Percentiles rank a stretch among this genome's conserved stretches.
Evolutionary conservation across 768 basidiomycete genomes (phyloP).

Genomic region (Tulasnella sp.): DNA sequence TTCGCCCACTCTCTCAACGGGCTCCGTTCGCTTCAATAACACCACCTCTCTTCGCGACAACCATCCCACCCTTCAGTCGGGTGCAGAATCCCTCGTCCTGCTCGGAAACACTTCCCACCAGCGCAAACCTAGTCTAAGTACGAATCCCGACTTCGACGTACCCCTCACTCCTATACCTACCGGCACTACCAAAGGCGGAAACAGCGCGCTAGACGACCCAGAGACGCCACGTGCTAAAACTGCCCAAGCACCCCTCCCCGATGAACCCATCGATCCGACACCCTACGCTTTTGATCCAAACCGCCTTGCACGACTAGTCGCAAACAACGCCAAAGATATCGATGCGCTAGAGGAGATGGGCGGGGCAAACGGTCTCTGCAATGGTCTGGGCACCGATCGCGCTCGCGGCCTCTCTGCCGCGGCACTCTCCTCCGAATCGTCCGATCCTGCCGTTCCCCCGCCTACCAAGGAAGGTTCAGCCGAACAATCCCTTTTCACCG

Average conservation of each 20-base stretch:
- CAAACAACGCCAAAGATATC: conserved; percentile 65
- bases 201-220: background rate
- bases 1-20: conserved; percentile 60
- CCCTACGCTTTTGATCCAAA: conserved; percentile 67
- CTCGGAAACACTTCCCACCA: conserved; percentile 15
- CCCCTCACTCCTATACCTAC: conserved; percentile 19
- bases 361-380: conserved; percentile 52
- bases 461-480: conserved; percentile 19
- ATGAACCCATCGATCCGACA: conserved; percentile 34
- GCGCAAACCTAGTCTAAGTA: conserved; percentile 16
- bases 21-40: conserved; percentile 18
- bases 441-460: background rate
- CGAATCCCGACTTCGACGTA: conserved; percentile 37
- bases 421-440: conserved; percentile 9
- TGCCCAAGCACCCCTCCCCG: background rate
- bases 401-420: conserved; percentile 26
- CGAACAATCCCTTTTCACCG: too few species aligned
- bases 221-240: background rate
- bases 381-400: conserved; percentile 57
- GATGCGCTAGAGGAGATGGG: conserved; percentile 54
- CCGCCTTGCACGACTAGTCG: conserved; percentile 64
- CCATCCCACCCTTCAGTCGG: conserved; percentile 28
- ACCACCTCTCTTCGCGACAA: conserved; percentile 19
- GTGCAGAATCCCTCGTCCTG: conserved; percentile 7
- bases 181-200: background rate